Evolutionary conservation across 2,329 filamentous ascomycete species (phyloP).

Genomic region (Scortechinia acanthostroma): DNA sequence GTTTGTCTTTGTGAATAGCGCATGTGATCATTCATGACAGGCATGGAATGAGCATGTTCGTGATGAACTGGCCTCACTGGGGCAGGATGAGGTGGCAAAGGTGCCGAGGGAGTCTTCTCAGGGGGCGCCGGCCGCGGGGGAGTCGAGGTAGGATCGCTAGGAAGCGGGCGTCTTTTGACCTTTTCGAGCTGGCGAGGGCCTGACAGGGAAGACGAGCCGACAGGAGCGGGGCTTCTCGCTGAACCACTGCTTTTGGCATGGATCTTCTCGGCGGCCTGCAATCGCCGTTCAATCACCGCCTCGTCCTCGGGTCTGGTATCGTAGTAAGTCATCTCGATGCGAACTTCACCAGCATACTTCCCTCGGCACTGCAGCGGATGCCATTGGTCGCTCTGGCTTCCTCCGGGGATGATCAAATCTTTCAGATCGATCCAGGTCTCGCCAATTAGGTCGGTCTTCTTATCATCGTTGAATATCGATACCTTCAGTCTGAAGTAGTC

Average conservation of each 20-base stretch:
- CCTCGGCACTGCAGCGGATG: conserved; percentile 79
- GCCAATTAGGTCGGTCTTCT: conserved; percentile 92
- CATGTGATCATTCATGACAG: not conserved
- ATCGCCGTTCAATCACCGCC: conserved; percentile 2
- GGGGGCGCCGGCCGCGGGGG: not conserved
- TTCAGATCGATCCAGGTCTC: conserved; percentile 84
- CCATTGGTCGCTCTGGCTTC: conserved; percentile 92
- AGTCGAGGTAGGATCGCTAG: not conserved
- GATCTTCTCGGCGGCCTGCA: not conserved
- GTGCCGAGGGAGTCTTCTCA: not conserved
- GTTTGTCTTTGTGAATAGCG: too few relatives aligned
- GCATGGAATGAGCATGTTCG: not conserved
- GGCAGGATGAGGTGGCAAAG: not conserved
- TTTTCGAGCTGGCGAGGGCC: not conserved
- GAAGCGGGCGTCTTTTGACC: not conserved
- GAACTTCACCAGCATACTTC: conserved; percentile 91
- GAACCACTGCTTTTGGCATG: not conserved
- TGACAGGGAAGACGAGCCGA: not conserved
- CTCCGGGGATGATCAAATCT: conserved; percentile 74
- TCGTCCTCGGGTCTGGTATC: conserved; percentile 79
- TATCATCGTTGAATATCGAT: conserved; percentile 96
- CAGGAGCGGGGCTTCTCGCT: not conserved
- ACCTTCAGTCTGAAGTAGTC: conserved; percentile 95
- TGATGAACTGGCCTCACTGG: not conserved
- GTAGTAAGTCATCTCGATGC: conserved; percentile 94